These are phyloP conservation scores for Candida ponderosae DNA, from an alignment of 805 yeast species.

Conservation along the genomic window DNA sequence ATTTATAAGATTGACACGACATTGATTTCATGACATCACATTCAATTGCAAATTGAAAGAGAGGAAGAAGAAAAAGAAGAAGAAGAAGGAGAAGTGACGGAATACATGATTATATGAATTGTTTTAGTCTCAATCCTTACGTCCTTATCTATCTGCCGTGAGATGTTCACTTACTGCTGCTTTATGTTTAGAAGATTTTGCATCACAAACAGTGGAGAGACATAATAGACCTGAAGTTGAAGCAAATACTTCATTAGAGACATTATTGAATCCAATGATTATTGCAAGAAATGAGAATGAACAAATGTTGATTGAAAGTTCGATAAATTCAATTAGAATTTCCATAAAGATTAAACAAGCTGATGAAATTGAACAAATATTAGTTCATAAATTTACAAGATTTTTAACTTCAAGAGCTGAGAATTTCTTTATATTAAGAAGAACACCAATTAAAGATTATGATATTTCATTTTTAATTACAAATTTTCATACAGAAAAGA, in stretches of 20 bases:
- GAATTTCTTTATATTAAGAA: constrained; percentile 82
- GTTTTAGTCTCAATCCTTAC: constrained; percentile 90
- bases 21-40: no score
- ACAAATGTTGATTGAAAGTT: constrained; percentile 85
- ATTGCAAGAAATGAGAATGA: constrained; percentile 93
- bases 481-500: constrained; percentile 88
- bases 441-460: constrained; percentile 85
- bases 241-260: constrained; percentile 75
- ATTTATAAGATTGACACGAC: no score
- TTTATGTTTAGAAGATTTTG: constrained; percentile 83
- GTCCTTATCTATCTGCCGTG: constrained; percentile 91
- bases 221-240: constrained; percentile 97
- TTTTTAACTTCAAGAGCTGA: constrained; percentile 95
- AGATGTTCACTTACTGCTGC: constrained; percentile 92
- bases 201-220: constrained; percentile 93
- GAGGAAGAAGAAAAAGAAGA: no score
- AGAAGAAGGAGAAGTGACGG: no score
- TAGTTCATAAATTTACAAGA: constrained; percentile 91
- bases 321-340: constrained; percentile 86
- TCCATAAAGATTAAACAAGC: constrained; percentile 93
- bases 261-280: constrained; percentile 79
- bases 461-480: constrained; percentile 92
- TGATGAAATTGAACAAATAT: constrained; percentile 90
- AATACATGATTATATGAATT: no score
- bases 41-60: no score